Base-by-base conservation (phyloP, 805 yeast species). In the Cyberlindnera euphorbiae region DNA sequence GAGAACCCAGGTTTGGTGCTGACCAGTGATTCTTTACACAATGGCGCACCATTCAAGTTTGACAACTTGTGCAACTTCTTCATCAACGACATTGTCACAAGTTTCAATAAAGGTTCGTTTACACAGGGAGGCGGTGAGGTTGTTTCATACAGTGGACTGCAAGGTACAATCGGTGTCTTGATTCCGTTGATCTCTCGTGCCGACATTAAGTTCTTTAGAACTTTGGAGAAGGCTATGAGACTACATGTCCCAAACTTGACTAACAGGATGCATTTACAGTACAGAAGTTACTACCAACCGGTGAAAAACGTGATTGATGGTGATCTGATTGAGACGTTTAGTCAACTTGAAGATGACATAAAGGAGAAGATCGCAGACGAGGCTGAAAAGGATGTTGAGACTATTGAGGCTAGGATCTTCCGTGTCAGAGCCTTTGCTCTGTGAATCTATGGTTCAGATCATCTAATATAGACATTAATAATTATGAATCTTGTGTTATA, bases 271-370 rank as follows among this genome's bases (percentile, higher is more conserved):
- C 84, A 79, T 39, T 41, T 74, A 44, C 72, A 71, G 38, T 89
- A 70, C 55, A 63, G 97, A 37, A 71, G 97, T 35, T 82, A 81
- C 52, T 87, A 86, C 55, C 77, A 75, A n/a, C 96, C 97, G 0
- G 73, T 71, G 3, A 80, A 78, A 44, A 71, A 76, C 33, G 78
- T 83, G 3, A 69, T 93, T 27, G 97, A 93, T 60, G 98, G 98
- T 8, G 97, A 93, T 54, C 63, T 85, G 12, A 65, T 90, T 32
- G 96, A 87, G 49, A 55, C 59, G 28, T 64, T 37, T 51, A 47
- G 44, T 12, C 17, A 12, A 6, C 31, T 49, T 13, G 29, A 41
- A 13, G 25, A 22, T 4, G 41, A 44, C 4, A 8, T 28, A 1
- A 37, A 50, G 18, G 69, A 7, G 49, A 17, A 33, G 12, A 37